Base-by-base conservation (phyloP, 257 asterid genomes). In the Nicotiana tabacum region DNA sequence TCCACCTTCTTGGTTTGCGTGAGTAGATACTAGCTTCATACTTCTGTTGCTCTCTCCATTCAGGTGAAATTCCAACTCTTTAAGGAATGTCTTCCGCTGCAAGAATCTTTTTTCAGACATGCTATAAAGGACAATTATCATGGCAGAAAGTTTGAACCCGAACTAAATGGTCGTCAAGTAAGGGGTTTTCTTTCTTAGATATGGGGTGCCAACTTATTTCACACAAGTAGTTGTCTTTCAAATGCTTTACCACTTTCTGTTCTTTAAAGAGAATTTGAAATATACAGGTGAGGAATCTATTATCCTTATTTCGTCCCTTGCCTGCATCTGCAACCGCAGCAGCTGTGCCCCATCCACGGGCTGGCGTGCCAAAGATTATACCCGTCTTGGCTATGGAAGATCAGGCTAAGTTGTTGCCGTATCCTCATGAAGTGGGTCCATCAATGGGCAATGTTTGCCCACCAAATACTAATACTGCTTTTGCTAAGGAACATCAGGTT, bases 41-140 rank as follows among this genome's bases (percentile, higher is more conserved):
- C 82, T 76, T 66, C 83, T 56, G 67, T 51, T 85, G 81, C 57
- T 81, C 80, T 65, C 77, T 87, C 58, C 92, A 91, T 88, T 77
- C 92, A 94, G 97, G 97, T 94, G 66, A 88, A 88, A 60, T 94
- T 91, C 78, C 88, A 78, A 78, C 91, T 91, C 82, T 90, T 85
- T 85, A 92, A 85, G 85, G 95, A 90, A 85, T 92, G 93, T 81
- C 90, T 94, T 85, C 98, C 98, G 69, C 55, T 92, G 79, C 91
- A 83, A 8, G 98, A 94, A 89, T 88, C 69, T 66, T 83, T 90
- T 82, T 89, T 94, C 62, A 91, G 83, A 84, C 81, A 80, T 24
- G 84, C 90, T 69, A 89, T 94, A 84, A 81, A 55, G 89, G 92
- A 92, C 87, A 94, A 91, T 78, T 90, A 92, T 81, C 80, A 62